These are phyloP conservation scores for Microdochium bolleyi DNA, from an alignment of 2,329 filamentous ascomycete genomes.

Conservation along the genomic window DNA sequence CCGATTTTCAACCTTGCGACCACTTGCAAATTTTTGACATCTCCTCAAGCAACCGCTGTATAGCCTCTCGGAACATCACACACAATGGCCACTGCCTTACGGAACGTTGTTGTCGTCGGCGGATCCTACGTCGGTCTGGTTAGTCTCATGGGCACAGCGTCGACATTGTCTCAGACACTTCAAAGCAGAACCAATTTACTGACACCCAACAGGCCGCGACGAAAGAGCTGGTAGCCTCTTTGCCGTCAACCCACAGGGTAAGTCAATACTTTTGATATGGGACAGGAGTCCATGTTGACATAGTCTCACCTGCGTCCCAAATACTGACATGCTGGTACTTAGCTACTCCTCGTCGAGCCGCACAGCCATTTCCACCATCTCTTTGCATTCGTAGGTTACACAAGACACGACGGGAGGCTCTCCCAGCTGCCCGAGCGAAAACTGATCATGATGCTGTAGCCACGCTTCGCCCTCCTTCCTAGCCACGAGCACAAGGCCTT, in stretches of 20 bases:
- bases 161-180: background rate
- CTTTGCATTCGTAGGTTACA: conserved; percentile 29
- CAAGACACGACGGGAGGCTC: background rate
- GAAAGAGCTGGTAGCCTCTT: conserved; percentile 24
- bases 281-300: background rate
- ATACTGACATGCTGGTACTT: background rate
- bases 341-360: conserved; percentile 35
- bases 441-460: conserved; percentile 13
- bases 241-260: conserved; percentile 26
- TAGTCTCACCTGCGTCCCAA: background rate
- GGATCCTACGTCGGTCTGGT: conserved; percentile 36
- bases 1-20: too few relatives aligned
- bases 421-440: background rate
- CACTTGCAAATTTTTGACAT: background rate
- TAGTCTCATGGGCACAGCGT: too few relatives aligned
- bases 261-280: conserved; percentile 1
- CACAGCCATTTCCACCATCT: conserved; percentile 41
- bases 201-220: conserved; percentile 16
- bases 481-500: conserved; percentile 37
- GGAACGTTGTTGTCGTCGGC: conserved; percentile 35
- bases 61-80: background rate
- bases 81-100: conserved; percentile 13
- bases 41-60: background rate
- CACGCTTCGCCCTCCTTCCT: conserved; percentile 32
- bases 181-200: background rate